phyloP scores from a whole-genome alignment of 2,329 filamentous ascomycete genomes.

The Colletotrichum aenigma region DNA sequence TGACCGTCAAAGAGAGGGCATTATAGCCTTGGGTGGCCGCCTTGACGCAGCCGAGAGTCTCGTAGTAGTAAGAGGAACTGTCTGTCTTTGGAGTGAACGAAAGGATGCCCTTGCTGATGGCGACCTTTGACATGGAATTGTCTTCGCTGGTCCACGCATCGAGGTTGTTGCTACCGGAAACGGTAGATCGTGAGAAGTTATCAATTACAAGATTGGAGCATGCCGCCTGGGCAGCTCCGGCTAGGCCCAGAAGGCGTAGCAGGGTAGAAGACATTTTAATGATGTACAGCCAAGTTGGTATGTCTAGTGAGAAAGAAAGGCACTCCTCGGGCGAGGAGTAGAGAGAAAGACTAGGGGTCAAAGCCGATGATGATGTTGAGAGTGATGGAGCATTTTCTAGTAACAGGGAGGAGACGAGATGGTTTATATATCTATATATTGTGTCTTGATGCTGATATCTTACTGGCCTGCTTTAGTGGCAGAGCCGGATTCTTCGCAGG shows the following conservation, averaged over 20 bases:
- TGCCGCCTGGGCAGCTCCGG: slow-evolving; percentile 20
- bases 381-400: background rate
- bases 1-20: slow-evolving; percentile 35
- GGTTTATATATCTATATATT: background rate
- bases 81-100: slow-evolving; percentile 49
- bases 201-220: slow-evolving; percentile 36
- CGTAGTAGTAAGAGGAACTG: slow-evolving; percentile 57
- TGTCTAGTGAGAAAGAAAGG: background rate
- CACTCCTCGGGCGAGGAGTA: background rate
- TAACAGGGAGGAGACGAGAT: background rate
- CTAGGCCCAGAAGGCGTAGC: background rate
- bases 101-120: slow-evolving; percentile 44
- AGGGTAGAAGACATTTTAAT: background rate
- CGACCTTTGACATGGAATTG: slow-evolving; percentile 46
- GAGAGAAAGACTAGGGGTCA: background rate
- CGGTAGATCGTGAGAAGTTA: slow-evolving; percentile 33
- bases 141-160: slow-evolving; percentile 49
- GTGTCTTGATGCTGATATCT: background rate
- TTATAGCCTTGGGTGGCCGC: slow-evolving; percentile 51
- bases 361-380: background rate
- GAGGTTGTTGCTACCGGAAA: slow-evolving; percentile 33
- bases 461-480: background rate
- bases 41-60: slow-evolving; percentile 52
- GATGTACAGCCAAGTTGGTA: background rate
- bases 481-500: background rate